Evolutionary conservation across 2,329 filamentous ascomycete genomes (phyloP), one percentile per base, ranked within the genome.

Genomic region (Aspergillus flavus): DNA sequence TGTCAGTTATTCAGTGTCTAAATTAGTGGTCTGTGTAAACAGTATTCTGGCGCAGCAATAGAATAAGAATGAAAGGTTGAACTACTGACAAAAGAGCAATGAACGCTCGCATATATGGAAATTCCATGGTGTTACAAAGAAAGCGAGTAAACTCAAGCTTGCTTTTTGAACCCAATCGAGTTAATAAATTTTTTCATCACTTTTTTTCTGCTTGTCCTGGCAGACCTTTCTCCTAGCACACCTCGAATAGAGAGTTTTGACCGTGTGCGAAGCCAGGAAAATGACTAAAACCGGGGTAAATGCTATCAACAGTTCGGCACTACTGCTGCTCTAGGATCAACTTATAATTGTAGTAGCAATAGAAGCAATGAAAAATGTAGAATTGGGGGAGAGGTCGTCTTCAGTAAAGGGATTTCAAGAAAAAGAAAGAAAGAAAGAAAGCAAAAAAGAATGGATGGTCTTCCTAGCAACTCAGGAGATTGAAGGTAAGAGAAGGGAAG

Each of bases 71-170:
- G 28, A 48, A 32, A 50, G 50, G 59, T 66, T 28, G 69, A 45
- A 39, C 59, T 63, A 75, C 77, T 77, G 52, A 81, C 79, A 80
- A 80, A 59, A 80, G 75, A 68, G 72, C 72, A 64, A 80, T 69
- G 61, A 81, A 81, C 46, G 75, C 72, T 72, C 75, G 72, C 73
- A 78, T 69, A 61, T 75, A 78, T 45, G 76, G 75, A 65, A 78
- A 77, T 61, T 72, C 73, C 76, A 78, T 78, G 64, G 57, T 41
- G 34, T 26, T 16, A 50, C 28, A 54, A 45, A 57, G n/a, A 46
- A 32, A 39, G 43, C 54, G 50, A 59, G 32, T 52, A 57, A 14
- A 52, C 45, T 60, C 55, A 41, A 52, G 30, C 54, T 36, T 41
- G 23, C n/a, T 52, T 54, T 59, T 61, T 11, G n/a, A 26, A 48